These are phyloP conservation scores for Mycena galericulata DNA, from an alignment of 768 basidiomycete genomes.

Conservation along the genomic window DNA sequence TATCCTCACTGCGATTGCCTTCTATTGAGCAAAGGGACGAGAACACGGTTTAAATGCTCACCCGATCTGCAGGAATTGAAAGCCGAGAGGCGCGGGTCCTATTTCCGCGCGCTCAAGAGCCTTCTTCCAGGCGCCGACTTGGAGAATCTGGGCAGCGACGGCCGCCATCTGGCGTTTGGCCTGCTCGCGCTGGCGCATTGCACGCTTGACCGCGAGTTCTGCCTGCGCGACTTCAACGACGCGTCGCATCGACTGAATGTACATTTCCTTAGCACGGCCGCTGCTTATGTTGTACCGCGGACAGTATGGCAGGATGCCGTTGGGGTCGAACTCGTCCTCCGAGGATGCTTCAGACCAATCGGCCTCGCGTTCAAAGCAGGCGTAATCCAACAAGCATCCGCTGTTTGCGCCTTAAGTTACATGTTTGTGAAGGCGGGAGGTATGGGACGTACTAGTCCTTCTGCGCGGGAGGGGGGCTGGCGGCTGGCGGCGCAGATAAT, in stretches of 20 bases:
- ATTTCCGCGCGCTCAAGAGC: background rate
- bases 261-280: background rate
- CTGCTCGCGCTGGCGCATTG: background rate
- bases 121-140: background rate
- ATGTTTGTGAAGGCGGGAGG: too few species aligned
- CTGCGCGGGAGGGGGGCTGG: too few species aligned
- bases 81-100: background rate
- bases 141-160: background rate
- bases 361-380: background rate
- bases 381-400: too few species aligned
- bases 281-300: background rate
- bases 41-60: background rate
- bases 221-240: background rate
- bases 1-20: background rate
- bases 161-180: background rate
- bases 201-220: background rate
- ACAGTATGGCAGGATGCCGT: background rate
- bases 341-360: constrained; percentile 1
- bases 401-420: too few species aligned
- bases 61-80: background rate
- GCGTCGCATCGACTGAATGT: background rate
- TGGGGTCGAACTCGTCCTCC: background rate
- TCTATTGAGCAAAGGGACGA: background rate
- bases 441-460: too few species aligned
- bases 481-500: too few species aligned